Percentiles rank a stretch among this genome's conserved stretches.
These are phyloP conservation scores for Phascolomyces articulosus DNA, from an alignment of 371 early-diverging fungal genomes.

Conservation along the genomic window DNA sequence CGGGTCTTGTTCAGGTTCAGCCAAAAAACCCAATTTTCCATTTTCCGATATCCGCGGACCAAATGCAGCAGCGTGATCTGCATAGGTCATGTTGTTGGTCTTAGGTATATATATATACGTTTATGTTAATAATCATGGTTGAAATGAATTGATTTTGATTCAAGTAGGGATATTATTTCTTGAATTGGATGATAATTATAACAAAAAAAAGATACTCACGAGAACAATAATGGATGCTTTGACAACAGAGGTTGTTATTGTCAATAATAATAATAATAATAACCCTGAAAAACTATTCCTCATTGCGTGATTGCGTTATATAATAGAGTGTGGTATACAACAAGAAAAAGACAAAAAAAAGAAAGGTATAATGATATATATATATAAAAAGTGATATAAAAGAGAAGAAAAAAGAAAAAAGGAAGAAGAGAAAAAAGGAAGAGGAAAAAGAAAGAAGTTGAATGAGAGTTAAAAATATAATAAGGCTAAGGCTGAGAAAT, in stretches of 20 bases:
- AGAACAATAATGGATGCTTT: slow-evolving; percentile 28
- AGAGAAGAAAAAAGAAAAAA: slow-evolving; percentile 15
- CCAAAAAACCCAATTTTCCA: slow-evolving; percentile 55
- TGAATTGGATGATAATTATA: too few relatives aligned
- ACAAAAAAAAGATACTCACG: slow-evolving; percentile 21
- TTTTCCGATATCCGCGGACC: slow-evolving; percentile 64
- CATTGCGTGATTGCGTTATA: not conserved
- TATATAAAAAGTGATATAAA: slow-evolving; percentile 16
- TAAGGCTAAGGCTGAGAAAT: slow-evolving; percentile 6
- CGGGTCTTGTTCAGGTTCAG: slow-evolving; percentile 36
- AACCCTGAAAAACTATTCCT: not conserved
- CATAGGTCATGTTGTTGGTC: slow-evolving; percentile 59
- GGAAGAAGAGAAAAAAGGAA: slow-evolving; percentile 8
- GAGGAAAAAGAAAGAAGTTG: slow-evolving; percentile 5
- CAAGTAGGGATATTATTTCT: too few relatives aligned
- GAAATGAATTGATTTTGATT: too few relatives aligned
- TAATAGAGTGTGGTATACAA: not conserved
- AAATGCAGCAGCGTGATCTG: slow-evolving; percentile 66
- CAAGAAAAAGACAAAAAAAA: slow-evolving; percentile 17
- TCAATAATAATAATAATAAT: not conserved
- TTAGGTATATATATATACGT: slow-evolving; percentile 4
- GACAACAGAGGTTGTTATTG: not conserved
- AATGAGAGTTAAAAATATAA: not conserved
- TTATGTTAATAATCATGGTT: too few relatives aligned
- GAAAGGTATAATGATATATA: slow-evolving; percentile 2